phyloP scores from a whole-genome alignment of 2,329 filamentous ascomycete genomes.

The Fonsecaea monophora region DNA sequence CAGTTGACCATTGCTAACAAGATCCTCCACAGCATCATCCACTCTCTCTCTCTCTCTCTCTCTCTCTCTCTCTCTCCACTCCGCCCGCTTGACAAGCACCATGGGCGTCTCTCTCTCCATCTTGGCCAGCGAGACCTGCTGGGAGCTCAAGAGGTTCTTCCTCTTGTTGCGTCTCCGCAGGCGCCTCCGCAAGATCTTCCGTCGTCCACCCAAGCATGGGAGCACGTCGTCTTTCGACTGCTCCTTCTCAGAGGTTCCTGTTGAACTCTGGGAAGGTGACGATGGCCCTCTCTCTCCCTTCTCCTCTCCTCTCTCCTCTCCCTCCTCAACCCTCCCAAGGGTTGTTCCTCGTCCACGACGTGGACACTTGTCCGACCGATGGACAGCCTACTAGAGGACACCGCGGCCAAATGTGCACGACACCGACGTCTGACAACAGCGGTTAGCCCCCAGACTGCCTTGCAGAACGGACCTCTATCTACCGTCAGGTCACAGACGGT shows the following conservation, averaged over 20 bases:
- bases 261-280: slow-evolving; percentile 7
- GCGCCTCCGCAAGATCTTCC: slow-evolving; percentile 1
- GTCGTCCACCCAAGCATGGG: neutral
- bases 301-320: neutral
- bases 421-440: slow-evolving; percentile 19
- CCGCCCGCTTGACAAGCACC: neutral
- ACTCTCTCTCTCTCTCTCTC: too few relatives aligned
- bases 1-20: too few relatives aligned
- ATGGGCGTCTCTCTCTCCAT: slow-evolving; percentile 9
- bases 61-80: neutral
- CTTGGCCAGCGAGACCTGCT: neutral
- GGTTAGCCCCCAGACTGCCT: slow-evolving; percentile 18
- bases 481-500: slow-evolving; percentile 10
- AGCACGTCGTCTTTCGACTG: slow-evolving; percentile 6
- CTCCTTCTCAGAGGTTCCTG: slow-evolving; percentile 9
- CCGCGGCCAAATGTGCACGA: slow-evolving; percentile 19
- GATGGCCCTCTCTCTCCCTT: neutral
- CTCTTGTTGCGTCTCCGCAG: neutral
- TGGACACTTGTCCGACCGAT: slow-evolving; percentile 8
- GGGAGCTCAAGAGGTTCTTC: slow-evolving; percentile 8
- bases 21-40: too few relatives aligned
- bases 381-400: slow-evolving; percentile 12
- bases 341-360: slow-evolving; percentile 6
- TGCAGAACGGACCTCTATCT: slow-evolving; percentile 7
- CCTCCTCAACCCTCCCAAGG: neutral